Conservation (phyloP, 306 rosid genomes). For the Cucurbita pepo region DNA sequence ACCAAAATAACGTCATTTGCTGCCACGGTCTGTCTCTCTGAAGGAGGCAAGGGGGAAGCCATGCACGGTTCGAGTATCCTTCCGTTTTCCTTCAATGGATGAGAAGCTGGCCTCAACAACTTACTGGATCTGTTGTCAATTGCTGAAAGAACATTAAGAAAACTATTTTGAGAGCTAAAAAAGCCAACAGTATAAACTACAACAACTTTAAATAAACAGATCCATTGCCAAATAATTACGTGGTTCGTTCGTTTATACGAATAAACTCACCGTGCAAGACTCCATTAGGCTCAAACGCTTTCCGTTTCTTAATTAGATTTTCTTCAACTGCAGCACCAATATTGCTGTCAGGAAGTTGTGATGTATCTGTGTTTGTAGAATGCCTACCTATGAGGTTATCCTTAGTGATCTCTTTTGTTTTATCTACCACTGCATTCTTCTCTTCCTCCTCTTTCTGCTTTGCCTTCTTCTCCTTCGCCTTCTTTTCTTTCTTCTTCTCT, state of each 20-base stretch:
- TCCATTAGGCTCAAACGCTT: conserved; percentile 65
- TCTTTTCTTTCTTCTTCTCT: conserved; percentile 42
- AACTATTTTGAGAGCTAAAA: conserved; percentile 21
- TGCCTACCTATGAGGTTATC: conserved; percentile 21
- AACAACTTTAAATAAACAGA: conserved; percentile 15
- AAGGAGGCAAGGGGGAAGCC: conserved; percentile 22
- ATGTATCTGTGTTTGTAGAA: conserved; percentile 21
- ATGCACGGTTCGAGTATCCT: conserved; percentile 45
- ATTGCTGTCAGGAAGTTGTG: conserved; percentile 25
- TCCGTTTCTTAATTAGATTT: conserved; percentile 57
- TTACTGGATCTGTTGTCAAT: conserved; percentile 56
- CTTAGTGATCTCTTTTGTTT: conserved; percentile 32
- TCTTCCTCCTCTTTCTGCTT: conserved; percentile 11
- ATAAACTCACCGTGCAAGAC: conserved; percentile 67
- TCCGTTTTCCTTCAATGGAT: conserved; percentile 46
- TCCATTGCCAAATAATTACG: conserved; percentile 2
- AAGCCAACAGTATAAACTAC: conserved; percentile 6
- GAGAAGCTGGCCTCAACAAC: conserved; percentile 33
- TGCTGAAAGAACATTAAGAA: conserved; percentile 48
- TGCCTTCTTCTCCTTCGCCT: conserved; percentile 11
- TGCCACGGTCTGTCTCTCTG: conserved; percentile 28
- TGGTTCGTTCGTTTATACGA: conserved; percentile 18
- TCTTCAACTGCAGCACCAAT: conserved; percentile 25
- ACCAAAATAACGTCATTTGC: conserved; percentile 28
- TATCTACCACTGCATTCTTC: conserved; percentile 23